Evolutionary conservation across 352 stramenopile species (phyloP), one percentile per base, ranked within the genome.

Genomic region (Phytophthora pseudosyringae): DNA sequence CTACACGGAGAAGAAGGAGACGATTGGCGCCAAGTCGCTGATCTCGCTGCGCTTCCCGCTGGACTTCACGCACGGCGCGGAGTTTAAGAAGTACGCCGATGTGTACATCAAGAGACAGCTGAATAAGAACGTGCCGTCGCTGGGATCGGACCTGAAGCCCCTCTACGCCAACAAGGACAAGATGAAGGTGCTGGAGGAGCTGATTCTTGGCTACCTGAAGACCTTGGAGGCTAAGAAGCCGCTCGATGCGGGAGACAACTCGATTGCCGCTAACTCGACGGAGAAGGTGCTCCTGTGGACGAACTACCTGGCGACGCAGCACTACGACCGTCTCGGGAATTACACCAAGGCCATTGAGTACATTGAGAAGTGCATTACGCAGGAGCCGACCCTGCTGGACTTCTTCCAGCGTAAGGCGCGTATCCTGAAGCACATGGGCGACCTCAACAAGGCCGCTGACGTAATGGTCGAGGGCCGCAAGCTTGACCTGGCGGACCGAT

Each of bases 401-500:
- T 93, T 99, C 33, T 97, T 97, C 74, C 90, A 98, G 73, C 78
- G 95, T 28, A 98, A 98, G 74, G 96, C 81, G 0, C 78, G 91
- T 38, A 85, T 99, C 50, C 81, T 99, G 31, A 98, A 99, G 83
- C 83, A 97, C 56, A 91, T 85, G 60, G 97, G 97, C 32, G 88
- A 98, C 32, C 80, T 98, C 13, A 81, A 81, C 36, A 78, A 81
- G 31, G 97, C 97, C 10, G 97, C 97, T 0, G 90, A 98, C 60
- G 76, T 89, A 16, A 88, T 99, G 60, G 94, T 99, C 56, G 51
- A 90, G 39, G 97, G 87, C 5, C 87, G 97, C 25, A 86, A 98
- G 76, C 71, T 99, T 13, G 97, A 99, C 73, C 73, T 98, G 51
- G 91, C 96, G 26, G 97, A 99, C 79, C 86, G 97, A 33, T 99